Percentiles rank a stretch among this genome's conserved stretches.
Evolutionary conservation across 345 rosid genomes (phyloP).

Genomic region (Citropsis articulata): DNA sequence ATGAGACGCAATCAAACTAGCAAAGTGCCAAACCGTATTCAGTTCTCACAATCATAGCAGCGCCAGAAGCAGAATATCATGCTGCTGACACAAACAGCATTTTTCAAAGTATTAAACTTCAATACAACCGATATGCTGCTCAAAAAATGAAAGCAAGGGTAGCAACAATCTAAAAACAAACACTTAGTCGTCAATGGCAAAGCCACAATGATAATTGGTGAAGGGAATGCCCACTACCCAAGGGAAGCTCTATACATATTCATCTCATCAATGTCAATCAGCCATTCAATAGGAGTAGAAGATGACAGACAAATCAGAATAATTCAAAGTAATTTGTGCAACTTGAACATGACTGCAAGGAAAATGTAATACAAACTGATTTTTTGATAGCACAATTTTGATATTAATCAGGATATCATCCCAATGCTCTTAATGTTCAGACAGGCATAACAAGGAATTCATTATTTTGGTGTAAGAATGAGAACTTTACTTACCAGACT

Average conservation of each 20-base stretch:
- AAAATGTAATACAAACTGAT: not conserved
- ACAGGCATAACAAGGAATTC: constrained; percentile 18
- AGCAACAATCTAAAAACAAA: not conserved
- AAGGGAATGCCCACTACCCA: not conserved
- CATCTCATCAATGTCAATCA: not conserved
- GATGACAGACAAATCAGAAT: not conserved
- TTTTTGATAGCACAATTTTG: constrained; percentile 8
- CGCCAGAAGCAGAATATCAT: not conserved
- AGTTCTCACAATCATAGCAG: not conserved
- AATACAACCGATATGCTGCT: not conserved
- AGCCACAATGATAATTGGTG: not conserved
- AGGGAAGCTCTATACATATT: not conserved
- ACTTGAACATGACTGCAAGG: not conserved
- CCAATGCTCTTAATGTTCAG: constrained; percentile 1
- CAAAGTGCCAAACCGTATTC: not conserved
- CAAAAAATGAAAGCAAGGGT: not conserved
- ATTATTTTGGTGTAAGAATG: constrained; percentile 21
- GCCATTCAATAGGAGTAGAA: not conserved
- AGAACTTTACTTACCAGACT: constrained; percentile 35
- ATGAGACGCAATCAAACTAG: not conserved
- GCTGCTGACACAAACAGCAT: not conserved
- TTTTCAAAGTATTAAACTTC: not conserved
- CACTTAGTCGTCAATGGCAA: not conserved
- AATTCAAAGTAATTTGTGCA: not conserved
- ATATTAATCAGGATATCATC: not conserved